Evolutionary conservation across 805 yeast genomes (phyloP), one percentile per base, ranked within the genome.

Genomic region (Huiozyma naganishii): DNA sequence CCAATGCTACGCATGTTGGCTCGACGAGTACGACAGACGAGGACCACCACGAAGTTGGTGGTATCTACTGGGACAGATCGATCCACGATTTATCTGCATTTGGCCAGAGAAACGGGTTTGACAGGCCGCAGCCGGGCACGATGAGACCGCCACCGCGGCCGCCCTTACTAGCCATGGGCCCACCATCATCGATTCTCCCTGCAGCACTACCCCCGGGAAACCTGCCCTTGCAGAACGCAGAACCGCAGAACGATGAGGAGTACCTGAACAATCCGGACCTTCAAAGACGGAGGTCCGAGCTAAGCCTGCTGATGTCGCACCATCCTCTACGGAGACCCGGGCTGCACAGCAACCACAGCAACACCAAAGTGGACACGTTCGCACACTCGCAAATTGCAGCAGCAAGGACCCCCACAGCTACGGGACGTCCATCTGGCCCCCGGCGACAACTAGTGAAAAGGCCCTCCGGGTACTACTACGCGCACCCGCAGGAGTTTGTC

Each of bases 61-160:
- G 59, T 4, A 44, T 61, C 27, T 61, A 51, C 44, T 61, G 66
- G 66, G 66, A 61, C 42, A 54, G 66, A 33, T 60, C 65, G 2
- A 52, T 55, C n/a, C 54, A 54, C 29, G 52, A 54, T 41, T 36
- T 57, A 17, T 50, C 43, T 29, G 33, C 45, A 4, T 13, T 45
- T 10, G 30, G 43, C 29, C 29, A 41, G 27, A 47, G 42, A 27
- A 43, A 40, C n/a, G 23, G 23, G 23, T 17, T 17, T 17, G 23
- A 17, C 23, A 27, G 5, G 10, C 23, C 13, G 23, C 7, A 12
- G 34, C 39, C 32, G 8, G 45, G 39, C 27, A 17, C 23, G 23
- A 17, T 17, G 23, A 17, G 23, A 17, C 23, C 23, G 2, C 23
- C 23, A 3, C 23, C 23, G 4, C 40, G 6, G 39, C 42, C 8